Percentiles rank a stretch among this genome's conserved stretches.
Conservation (phyloP, 2,329 filamentous ascomycete genomes). For the Tolypocladium capitatum region DNA sequence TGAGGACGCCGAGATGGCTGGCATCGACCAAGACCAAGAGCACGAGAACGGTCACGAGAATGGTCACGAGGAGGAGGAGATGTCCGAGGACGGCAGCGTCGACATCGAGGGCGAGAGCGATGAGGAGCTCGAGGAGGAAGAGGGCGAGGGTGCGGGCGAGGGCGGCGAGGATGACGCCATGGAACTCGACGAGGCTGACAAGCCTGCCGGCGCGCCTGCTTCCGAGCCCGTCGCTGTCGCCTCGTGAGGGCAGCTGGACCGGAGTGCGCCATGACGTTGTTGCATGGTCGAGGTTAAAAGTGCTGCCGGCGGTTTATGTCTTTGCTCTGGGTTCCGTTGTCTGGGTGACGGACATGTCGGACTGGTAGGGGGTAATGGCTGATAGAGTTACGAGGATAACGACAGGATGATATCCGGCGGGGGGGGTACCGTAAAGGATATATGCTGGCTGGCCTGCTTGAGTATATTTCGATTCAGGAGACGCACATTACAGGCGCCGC, state of each 20-base stretch:
- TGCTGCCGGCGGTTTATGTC: not conserved
- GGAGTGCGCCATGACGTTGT: not conserved
- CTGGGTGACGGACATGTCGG: not conserved
- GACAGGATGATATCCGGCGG: constrained; percentile 1
- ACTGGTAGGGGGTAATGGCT: not conserved
- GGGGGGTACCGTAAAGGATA: not conserved
- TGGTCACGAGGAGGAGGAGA: constrained; percentile 49
- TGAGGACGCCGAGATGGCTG: constrained; percentile 66
- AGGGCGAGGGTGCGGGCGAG: constrained; percentile 22
- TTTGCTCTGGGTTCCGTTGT: not conserved
- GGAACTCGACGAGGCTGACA: constrained; percentile 33
- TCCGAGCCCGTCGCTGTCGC: constrained; percentile 20
- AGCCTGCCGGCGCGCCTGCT: constrained; percentile 16
- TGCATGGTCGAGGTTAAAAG: not conserved
- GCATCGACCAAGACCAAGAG: constrained; percentile 41
- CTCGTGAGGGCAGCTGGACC: constrained; percentile 9
- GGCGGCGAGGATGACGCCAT: constrained; percentile 30
- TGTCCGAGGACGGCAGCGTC: constrained; percentile 63
- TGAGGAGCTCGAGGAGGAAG: constrained; percentile 56
- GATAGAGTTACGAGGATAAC: constrained; percentile 1
- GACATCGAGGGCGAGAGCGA: constrained; percentile 68
- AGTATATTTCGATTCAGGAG: not conserved
- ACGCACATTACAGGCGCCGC: not conserved
- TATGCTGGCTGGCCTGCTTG: not conserved
- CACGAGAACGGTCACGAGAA: constrained; percentile 20